Evolutionary conservation across 2,329 filamentous ascomycete species (phyloP), one percentile per base, ranked within the genome.

Genomic region (Clonostachys rhizophaga): DNA sequence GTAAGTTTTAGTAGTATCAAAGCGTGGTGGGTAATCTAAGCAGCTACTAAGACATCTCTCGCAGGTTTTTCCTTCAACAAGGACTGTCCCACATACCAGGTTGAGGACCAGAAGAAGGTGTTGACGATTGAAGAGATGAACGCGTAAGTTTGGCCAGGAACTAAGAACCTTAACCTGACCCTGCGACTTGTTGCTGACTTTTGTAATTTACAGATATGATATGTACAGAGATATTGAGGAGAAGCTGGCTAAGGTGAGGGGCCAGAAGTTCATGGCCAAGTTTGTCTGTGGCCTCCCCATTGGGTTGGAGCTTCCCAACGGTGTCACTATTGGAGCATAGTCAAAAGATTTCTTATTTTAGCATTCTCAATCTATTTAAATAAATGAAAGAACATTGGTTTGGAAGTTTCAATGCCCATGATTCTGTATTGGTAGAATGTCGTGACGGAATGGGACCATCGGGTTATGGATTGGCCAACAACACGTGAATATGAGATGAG

Each of bases 61-160:
- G 24, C 34, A 74, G 81, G 81, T 0, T 86, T 86, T 63, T 84
- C 80, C 0, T 72, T 71, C 36, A 86, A 86, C 56, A 84, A 74
- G 30, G 54, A 72, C 37, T 75, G 66, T 13, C 60, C 72, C 0
- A 74, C 71, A 0, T 86, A 86, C 63, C 81, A 79, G 56, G 83
- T 86, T 0, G 74, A 79, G 51, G 76, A 85, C 45, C 74, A 81
- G 54, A 76, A 69, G 52, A 72, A 78, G 42, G 83, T 83, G 51
- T 57, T 87, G 34, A 86, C 83, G 0, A 85, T 87, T 44, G 81
- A 85, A 52, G 83, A 87, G 60, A 86, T 87, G 81, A 86, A 87
- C 50, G 69, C 70, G 69, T 80, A 66, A 67, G 75, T 70, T 2
- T 2, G 3, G 1, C 3, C 24, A 1, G 40, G 8, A n/a, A 13